Base-by-base conservation (phyloP, 495 filamentous ascomycete genomes). In the Xylaria cubensis region DNA sequence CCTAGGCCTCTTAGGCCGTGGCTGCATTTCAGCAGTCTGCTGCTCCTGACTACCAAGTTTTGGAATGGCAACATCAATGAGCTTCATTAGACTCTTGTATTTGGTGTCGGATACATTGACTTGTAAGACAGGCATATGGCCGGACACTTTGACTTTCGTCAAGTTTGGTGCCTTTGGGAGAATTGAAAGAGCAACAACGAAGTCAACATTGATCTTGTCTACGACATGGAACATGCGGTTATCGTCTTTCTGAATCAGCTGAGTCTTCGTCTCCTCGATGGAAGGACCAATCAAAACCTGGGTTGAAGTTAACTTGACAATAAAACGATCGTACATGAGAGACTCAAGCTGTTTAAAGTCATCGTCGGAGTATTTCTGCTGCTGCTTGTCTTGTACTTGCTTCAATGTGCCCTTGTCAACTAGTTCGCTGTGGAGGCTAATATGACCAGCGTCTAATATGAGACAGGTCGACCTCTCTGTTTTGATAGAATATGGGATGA, bases 221-320 rank as follows among this genome's bases (percentile, higher is more conserved):
- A 99, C 93, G 68, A 99, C 90, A 80, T 98, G 96, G 65, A 97
- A 85, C 76, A 92, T 91, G 70, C 90, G 91, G 8, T 85, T 84
- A 21, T 92, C 87, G 53, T 93, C 89, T 69, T 89, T 88, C 10
- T 87, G 86, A 12, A 88, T 88, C 15, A 99, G 84, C 76, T 98
- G 95, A n/a, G 89, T 84, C 76, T 93, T 94, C 4, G 96, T 96
- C 72, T 92, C 92, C 68, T 97, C 92, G 53, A 99, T 91, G 0
- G 94, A 94, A n/a, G 96, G 93, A 7, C 96, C 96, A 72, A 99
- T 97, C 32, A 99, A 86, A 69, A 99, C 88, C 78, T 99, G 96
- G 0, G 96, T 99, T 0, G 94, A 95, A 62, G 97, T 91, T 34
- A 99, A 85, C 76, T 96, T 97, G 75, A 99, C 87, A 42, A 92